Base-by-base conservation (phyloP, 495 filamentous ascomycete genomes). In the Pseudomonodictys pantanalensis region DNA sequence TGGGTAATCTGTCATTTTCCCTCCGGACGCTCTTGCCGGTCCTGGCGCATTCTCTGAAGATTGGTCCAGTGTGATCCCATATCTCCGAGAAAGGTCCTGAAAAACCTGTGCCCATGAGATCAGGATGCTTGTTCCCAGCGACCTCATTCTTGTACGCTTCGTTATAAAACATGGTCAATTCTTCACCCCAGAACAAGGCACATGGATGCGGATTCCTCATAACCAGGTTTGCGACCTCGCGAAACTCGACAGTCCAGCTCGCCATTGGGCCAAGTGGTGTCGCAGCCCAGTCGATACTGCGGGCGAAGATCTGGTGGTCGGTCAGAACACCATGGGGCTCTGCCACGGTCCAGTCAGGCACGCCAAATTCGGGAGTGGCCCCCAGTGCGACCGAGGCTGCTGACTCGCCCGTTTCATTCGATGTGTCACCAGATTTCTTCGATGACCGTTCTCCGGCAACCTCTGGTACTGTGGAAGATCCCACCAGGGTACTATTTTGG, bases 221-320 rank as follows among this genome's bases (percentile, higher is more conserved):
- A 29, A 57, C 47, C 28, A 58, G 22, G 42, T 62, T 62, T 7
- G 45, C 58, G 7, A 58, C 28, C 38, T 56, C 42, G 32, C 63
- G 58, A 32, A 66, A 61, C 20, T 57, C 43, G 4, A 20, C 18
- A 42, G 63, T 44, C 63, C 63, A 66, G 5, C n/a, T 50, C 17
- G 30, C 20, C 58, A 62, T 57, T n/a, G 52, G 58, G 5, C 63
- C 63, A 5, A 66, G 53, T 30, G 63, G 52, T 39, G 58, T 66
- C 1, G 20, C n/a, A 39, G 52, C 52, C 63, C 63, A 66, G 30
- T 66, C 49, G 4, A 66, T 33, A 3, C 7, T 48, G 44, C 6
- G 71, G 54, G 6, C 77, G 73, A 79, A 43, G 75, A 48, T 6
- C 61, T 55, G 2, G 50, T 65, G n/a, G 51, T 47, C 35, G 26